A percentile compares a stretch with the other conserved stretches of the same genome.
Conservation (phyloP, 352 stramenopile species). For the Aphanomyces euteiches region DNA sequence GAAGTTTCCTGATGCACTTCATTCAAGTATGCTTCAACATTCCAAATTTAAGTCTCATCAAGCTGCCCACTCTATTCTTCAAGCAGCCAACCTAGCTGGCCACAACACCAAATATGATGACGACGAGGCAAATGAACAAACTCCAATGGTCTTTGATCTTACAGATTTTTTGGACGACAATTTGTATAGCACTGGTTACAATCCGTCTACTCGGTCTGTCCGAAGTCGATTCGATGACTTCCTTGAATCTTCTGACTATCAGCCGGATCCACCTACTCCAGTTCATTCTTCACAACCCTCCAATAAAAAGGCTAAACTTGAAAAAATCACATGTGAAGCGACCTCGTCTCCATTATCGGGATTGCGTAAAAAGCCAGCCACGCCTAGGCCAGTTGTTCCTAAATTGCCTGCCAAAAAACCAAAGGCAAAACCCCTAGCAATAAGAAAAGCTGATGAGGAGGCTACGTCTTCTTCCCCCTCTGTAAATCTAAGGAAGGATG, state of each 20-base stretch:
- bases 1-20: constrained; percentile 63
- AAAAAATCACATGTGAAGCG: neutral
- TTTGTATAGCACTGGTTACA: constrained; percentile 72
- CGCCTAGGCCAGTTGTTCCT: neutral
- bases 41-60: constrained; percentile 84
- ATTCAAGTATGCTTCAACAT: constrained; percentile 65
- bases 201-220: constrained; percentile 61
- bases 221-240: constrained; percentile 59
- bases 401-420: constrained; percentile 14
- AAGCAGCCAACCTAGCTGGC: constrained; percentile 14
- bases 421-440: constrained; percentile 2
- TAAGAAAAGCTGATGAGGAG: constrained; percentile 12
- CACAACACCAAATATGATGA: constrained; percentile 12
- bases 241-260: constrained; percentile 13
- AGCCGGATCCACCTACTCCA: constrained; percentile 13
- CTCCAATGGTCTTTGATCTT: constrained; percentile 64
- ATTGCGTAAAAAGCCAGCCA: constrained; percentile 9
- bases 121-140: constrained; percentile 8
- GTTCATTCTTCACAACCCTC: neutral
- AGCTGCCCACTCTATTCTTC: constrained; percentile 71
- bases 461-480: constrained; percentile 30
- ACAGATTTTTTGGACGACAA: constrained; percentile 68
- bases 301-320: constrained; percentile 18
- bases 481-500: constrained; percentile 23
- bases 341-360: neutral